Evolutionary conservation across 2,329 filamentous ascomycete genomes (phyloP), one percentile per base, ranked within the genome.

Genomic region (Ophiognomonia clavigignenti-juglandacearum): DNA sequence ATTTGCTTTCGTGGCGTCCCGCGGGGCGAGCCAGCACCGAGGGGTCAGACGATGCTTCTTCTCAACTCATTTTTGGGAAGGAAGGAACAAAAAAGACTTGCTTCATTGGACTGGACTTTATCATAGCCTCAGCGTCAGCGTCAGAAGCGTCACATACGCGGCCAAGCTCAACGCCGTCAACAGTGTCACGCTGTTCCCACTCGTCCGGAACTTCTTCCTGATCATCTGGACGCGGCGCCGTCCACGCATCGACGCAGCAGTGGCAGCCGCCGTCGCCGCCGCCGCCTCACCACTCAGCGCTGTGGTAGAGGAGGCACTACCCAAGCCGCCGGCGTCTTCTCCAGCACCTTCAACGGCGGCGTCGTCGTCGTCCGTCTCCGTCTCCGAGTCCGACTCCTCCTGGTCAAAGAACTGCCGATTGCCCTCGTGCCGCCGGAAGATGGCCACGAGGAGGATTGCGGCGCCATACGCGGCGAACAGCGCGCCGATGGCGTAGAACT

Each of bases 401-500:
- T 76, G 73, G 51, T 75, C 80, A 67, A 97, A 97, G 70, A 98
- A 97, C 67, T 97, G 92, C 54, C 83, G 80, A 61, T 97, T 96
- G 48, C 93, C 91, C 67, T 96, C 88, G 61, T 91, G 88, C 45
- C 93, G 82, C 48, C 93, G 80, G 67, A 95, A 95, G 45, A 89
- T 72, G 57, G 89, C 86, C 50, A 95, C 88, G 22, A 88, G 74
- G 61, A 97, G 73, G 39, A 98, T 80, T 6, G 88, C 88, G 4
- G 85, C 83, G 11, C 92, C 93, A 61, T 97, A 97, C 40, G 89
- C 83, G 36, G 93, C 91, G 63, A 96, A 96, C 26, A 98, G 75
- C 6, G 93, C 93, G n/a, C 93, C 93, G 53, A 96, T 96, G 56
- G 86, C 83, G 69, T 97, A 97, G 73, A 98, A 97, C 63, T 97